A percentile compares a stretch with the other conserved stretches of the same genome.
Conservation (phyloP, 2,329 filamentous ascomycete species). For the Colletotrichum gloeosporioides region DNA sequence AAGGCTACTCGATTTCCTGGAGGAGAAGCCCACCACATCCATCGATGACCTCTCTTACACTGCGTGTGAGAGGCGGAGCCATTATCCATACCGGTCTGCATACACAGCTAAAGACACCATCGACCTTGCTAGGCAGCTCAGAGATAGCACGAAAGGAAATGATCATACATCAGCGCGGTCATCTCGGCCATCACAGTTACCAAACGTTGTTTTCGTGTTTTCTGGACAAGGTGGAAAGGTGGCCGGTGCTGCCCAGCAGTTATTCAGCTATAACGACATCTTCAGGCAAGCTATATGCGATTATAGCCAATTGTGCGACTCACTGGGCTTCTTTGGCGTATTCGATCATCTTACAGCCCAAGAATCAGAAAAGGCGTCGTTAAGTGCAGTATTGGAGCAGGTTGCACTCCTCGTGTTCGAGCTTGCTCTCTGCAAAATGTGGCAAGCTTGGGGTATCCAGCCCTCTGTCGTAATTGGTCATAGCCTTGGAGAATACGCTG, state of each 20-base stretch:
- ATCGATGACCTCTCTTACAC: neutral
- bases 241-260: neutral
- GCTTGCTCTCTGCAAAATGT: constrained; percentile 47
- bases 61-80: neutral
- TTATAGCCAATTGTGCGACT: neutral
- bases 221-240: neutral
- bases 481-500: constrained; percentile 68
- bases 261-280: neutral
- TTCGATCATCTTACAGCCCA: neutral
- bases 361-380: neutral
- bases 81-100: neutral
- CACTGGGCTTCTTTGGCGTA: neutral
- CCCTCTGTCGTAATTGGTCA: constrained; percentile 53
- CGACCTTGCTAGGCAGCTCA: neutral
- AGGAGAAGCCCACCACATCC: neutral
- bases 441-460: constrained; percentile 41
- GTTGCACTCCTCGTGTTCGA: constrained; percentile 42
- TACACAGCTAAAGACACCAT: neutral
- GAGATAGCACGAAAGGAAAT: neutral
- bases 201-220: neutral
- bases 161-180: neutral
- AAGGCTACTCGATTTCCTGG: neutral
- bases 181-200: neutral
- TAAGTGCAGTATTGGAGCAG: constrained; percentile 29
- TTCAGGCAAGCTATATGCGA: neutral